These are phyloP conservation scores for Suillus americanus DNA, from an alignment of 768 basidiomycete species.

Conservation along the genomic window DNA sequence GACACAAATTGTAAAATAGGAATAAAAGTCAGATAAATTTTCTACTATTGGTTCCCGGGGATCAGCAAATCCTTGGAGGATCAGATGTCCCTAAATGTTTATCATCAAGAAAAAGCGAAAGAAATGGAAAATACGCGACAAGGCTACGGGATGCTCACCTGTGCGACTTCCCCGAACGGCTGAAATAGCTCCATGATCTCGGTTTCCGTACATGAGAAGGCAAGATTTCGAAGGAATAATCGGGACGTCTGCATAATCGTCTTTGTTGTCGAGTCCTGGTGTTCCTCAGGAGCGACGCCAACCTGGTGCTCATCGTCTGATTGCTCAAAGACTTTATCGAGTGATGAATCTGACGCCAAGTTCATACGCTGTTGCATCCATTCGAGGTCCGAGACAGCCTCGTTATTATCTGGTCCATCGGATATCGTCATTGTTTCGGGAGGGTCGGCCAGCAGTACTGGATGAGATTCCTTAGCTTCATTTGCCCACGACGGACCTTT, in stretches of 20 bases:
- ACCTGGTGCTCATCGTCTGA: slow-evolving; percentile 53
- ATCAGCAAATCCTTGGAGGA: slow-evolving; percentile 41
- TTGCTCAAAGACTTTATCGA: slow-evolving; percentile 57
- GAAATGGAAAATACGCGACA: neutral
- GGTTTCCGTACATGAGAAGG: slow-evolving; percentile 75
- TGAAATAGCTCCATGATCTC: slow-evolving; percentile 68
- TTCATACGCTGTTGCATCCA: slow-evolving; percentile 72
- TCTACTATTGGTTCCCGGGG: slow-evolving; percentile 56
- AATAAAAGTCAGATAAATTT: slow-evolving; percentile 36
- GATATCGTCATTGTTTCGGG: neutral
- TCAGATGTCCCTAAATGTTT: slow-evolving; percentile 51
- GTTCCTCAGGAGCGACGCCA: slow-evolving; percentile 2
- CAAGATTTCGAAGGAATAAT: slow-evolving; percentile 93
- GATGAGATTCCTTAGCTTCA: slow-evolving; percentile 37
- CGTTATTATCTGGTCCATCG: slow-evolving; percentile 18
- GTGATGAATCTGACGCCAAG: slow-evolving; percentile 33
- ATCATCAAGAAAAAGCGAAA: slow-evolving; percentile 33
- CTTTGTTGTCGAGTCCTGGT: slow-evolving; percentile 35
- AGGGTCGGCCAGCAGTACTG: neutral
- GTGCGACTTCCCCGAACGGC: slow-evolving; percentile 68
- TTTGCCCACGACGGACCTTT: slow-evolving; percentile 71
- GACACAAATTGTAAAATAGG: neutral
- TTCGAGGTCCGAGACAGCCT: slow-evolving; percentile 62
- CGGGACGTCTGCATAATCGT: slow-evolving; percentile 75
- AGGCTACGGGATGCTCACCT: slow-evolving; percentile 51